Evolutionary conservation across 257 asterid genomes (phyloP).

Genomic region (Parsonsia alboflavescens): DNA sequence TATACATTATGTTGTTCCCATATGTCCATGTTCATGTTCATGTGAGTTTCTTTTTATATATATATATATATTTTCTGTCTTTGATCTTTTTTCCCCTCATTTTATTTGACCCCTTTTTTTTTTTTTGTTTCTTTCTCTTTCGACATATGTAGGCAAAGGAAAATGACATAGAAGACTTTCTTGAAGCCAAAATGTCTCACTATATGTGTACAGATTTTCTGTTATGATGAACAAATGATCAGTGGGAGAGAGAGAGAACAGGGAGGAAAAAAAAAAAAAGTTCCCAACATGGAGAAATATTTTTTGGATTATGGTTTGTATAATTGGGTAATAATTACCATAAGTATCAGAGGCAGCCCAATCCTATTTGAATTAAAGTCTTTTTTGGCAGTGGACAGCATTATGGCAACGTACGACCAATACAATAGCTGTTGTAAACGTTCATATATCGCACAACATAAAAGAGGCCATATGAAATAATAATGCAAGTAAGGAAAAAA

Average conservation of each 20-base stretch:
- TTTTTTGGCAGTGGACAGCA: conserved; percentile 29
- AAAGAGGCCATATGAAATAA: neutral
- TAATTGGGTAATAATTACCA: conserved; percentile 1
- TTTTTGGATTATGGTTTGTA: neutral
- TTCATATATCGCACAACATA: neutral
- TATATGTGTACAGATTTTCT: neutral
- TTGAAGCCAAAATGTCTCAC: neutral
- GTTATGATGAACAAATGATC: neutral
- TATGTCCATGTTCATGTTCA: conserved; percentile 5
- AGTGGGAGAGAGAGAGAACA: neutral
- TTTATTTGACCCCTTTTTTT: no score
- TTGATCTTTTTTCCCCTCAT: neutral
- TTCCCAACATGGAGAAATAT: neutral
- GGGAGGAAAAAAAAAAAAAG: neutral
- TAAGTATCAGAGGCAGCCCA: conserved; percentile 13
- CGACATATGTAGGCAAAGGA: neutral
- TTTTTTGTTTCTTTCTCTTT: no score
- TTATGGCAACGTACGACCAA: conserved; percentile 25
- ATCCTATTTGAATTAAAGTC: conserved; percentile 49
- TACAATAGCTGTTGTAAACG: neutral
- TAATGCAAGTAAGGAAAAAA: neutral
- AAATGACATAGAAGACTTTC: conserved; percentile 2
- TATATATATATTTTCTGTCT: neutral
- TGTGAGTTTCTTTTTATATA: conserved; percentile 1
- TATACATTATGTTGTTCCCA: conserved; percentile 11